phyloP scores from a whole-genome alignment of 2,329 filamentous ascomycete genomes.

The Talaromyces marneffei region DNA sequence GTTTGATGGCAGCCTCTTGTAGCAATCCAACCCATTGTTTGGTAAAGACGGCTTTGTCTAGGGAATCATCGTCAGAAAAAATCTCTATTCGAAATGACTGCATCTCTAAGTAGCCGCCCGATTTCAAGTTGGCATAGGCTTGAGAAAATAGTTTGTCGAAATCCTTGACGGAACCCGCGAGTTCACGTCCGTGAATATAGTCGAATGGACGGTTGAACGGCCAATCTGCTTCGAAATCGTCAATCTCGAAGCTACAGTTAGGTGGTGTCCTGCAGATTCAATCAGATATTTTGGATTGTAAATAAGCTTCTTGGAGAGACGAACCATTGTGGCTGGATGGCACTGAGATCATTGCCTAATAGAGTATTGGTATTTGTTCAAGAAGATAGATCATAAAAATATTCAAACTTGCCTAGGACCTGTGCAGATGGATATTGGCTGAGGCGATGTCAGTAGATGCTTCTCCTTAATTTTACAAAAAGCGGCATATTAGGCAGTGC shows the following conservation, averaged over 20 bases:
- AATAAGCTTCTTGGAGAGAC: not conserved
- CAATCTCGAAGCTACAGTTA: constrained; percentile 23
- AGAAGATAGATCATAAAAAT: not conserved
- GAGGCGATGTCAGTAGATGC: not conserved
- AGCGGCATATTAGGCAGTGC: not conserved
- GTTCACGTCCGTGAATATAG: constrained; percentile 22
- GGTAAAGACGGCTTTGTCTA: constrained; percentile 22
- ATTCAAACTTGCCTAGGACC: constrained; percentile 9
- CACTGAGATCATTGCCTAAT: constrained; percentile 20
- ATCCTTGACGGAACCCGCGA: constrained; percentile 20
- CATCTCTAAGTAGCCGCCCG: constrained; percentile 45
- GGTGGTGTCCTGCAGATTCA: constrained; percentile 19
- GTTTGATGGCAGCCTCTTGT: constrained; percentile 26
- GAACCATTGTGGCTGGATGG: constrained; percentile 21
- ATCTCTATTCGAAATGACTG: constrained; percentile 27
- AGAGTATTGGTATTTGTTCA: not conserved
- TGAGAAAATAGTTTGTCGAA: constrained; percentile 16
- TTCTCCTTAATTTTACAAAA: not conserved
- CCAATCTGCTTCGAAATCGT: constrained; percentile 25
- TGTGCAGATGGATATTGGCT: constrained; percentile 21
- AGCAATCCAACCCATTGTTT: constrained; percentile 24
- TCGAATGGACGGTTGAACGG: constrained; percentile 20
- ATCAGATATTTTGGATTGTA: not conserved
- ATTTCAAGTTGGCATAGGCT: constrained; percentile 29
- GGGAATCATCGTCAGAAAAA: constrained; percentile 27